A percentile compares a stretch with the other conserved stretches of the same genome.
phyloP scores from a whole-genome alignment of 2,329 filamentous ascomycete genomes.

The Emergomyces pasteurianus region DNA sequence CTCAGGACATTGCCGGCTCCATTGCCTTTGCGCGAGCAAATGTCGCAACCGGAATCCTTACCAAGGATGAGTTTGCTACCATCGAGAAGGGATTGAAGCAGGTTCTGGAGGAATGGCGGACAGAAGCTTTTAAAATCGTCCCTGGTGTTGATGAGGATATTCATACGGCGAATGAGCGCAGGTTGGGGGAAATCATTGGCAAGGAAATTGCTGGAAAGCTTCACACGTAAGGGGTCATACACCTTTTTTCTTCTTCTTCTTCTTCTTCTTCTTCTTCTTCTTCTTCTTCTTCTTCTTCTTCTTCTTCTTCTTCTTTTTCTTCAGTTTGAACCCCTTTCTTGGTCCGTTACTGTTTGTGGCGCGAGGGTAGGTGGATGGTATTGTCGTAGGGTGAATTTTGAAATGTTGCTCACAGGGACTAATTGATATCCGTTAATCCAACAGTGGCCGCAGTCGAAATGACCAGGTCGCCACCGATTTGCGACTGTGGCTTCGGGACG shows the following conservation, averaged over 20 bases:
- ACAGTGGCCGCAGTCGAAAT: conserved; percentile 61
- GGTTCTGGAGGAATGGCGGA: conserved; percentile 29
- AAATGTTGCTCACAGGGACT: not conserved
- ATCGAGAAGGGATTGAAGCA: conserved; percentile 57
- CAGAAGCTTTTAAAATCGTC: conserved; percentile 15
- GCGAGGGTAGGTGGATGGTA: not conserved
- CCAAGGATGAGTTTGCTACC: conserved; percentile 53
- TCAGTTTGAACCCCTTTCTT: not conserved
- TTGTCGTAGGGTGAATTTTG: not conserved
- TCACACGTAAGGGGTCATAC: conserved; percentile 49
- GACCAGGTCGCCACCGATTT: conserved; percentile 87
- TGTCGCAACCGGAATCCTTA: conserved; percentile 57
- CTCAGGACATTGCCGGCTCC: conserved; percentile 62
- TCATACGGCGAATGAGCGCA: conserved; percentile 32
- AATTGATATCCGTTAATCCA: not conserved
- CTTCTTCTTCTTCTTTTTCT: not conserved
- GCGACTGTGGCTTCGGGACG: conserved; percentile 74
- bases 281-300: too few relatives aligned
- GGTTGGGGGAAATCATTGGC: conserved; percentile 72
- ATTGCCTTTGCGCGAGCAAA: conserved; percentile 71
- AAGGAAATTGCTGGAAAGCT: conserved; percentile 78
- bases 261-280: too few relatives aligned
- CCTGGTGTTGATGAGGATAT: conserved; percentile 19
- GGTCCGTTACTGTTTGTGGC: not conserved
- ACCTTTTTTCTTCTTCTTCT: not conserved